phyloP scores from a whole-genome alignment of 139 green algal species.

The Tetradesmus obliquus region DNA sequence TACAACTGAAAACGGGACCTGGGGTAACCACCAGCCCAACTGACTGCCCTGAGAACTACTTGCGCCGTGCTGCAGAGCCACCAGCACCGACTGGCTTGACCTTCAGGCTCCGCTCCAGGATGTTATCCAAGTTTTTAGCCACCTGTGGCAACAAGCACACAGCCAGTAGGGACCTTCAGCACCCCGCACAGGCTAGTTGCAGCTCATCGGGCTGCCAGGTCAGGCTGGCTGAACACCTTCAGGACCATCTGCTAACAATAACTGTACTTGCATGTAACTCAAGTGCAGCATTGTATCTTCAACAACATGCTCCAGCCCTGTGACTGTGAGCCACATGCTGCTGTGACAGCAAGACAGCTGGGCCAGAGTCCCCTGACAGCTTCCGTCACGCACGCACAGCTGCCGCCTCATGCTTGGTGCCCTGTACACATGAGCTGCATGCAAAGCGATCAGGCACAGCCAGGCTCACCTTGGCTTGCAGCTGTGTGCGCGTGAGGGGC shows the following conservation, averaged over 20 bases:
- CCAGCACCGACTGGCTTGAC: slow-evolving; percentile 37
- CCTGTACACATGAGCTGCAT: background rate
- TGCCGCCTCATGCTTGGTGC: background rate
- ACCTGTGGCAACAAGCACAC: slow-evolving; percentile 12
- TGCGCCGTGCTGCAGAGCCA: background rate
- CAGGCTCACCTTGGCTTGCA: slow-evolving; percentile 35
- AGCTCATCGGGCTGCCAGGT: background rate
- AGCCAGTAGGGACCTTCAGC: background rate
- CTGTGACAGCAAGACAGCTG: too few species aligned
- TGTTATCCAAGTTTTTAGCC: slow-evolving; percentile 24
- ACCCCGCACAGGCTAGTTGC: background rate
- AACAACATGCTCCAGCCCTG: too few species aligned
- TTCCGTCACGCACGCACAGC: background rate
- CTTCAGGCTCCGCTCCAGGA: slow-evolving; percentile 38
- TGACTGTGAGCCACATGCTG: too few species aligned
- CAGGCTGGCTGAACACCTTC: too few species aligned
- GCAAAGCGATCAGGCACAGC: background rate
- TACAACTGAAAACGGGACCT: background rate
- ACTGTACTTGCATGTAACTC: background rate
- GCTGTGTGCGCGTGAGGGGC: slow-evolving; percentile 36
- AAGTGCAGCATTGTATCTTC: background rate
- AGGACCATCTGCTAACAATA: background rate
- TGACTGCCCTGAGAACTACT: background rate
- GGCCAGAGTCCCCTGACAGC: too few species aligned
- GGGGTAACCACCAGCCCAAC: background rate